phyloP scores from a whole-genome alignment of 768 basidiomycete species.

The Daedaleopsis nitida region DNA sequence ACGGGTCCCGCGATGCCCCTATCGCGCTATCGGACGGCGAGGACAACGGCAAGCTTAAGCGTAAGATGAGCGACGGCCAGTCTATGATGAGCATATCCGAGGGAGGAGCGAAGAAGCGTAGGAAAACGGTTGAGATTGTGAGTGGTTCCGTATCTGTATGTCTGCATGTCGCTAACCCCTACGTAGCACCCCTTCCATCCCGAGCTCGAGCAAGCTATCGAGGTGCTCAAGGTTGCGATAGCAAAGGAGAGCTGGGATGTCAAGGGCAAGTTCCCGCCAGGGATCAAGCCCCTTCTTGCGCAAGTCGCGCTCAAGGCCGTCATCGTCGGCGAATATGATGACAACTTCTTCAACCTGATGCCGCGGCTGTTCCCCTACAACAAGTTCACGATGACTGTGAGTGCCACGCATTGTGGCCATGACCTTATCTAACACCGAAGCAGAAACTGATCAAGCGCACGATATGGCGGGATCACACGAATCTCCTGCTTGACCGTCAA shows the following conservation, averaged over 20 bases:
- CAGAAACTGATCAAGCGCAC: slow-evolving; percentile 94
- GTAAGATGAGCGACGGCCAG: slow-evolving; percentile 25
- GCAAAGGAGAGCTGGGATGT: slow-evolving; percentile 70
- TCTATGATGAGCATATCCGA: slow-evolving; percentile 10
- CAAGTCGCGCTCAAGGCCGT: slow-evolving; percentile 78
- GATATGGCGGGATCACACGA: slow-evolving; percentile 74
- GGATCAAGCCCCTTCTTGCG: slow-evolving; percentile 72
- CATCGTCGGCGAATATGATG: slow-evolving; percentile 85
- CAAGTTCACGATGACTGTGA: slow-evolving; percentile 87
- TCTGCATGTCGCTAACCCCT: not conserved
- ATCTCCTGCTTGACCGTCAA: slow-evolving; percentile 66
- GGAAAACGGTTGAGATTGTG: slow-evolving; percentile 70
- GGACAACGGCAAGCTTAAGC: slow-evolving; percentile 30
- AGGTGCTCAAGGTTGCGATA: slow-evolving; percentile 62
- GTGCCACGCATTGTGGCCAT: slow-evolving; percentile 28
- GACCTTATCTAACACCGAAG: not conserved
- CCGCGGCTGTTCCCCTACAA: slow-evolving; percentile 92
- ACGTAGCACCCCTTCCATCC: slow-evolving; percentile 68
- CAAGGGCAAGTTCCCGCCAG: slow-evolving; percentile 89
- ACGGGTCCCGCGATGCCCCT: slow-evolving; percentile 51
- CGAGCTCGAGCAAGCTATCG: slow-evolving; percentile 62
- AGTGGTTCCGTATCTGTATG: slow-evolving; percentile 19
- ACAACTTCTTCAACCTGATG: slow-evolving; percentile 89
- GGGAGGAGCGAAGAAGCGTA: slow-evolving; percentile 57
- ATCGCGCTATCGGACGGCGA: slow-evolving; percentile 47